Base-by-base conservation (phyloP, 768 basidiomycete species). In the Rhodosporidiobolus odoratus region DNA sequence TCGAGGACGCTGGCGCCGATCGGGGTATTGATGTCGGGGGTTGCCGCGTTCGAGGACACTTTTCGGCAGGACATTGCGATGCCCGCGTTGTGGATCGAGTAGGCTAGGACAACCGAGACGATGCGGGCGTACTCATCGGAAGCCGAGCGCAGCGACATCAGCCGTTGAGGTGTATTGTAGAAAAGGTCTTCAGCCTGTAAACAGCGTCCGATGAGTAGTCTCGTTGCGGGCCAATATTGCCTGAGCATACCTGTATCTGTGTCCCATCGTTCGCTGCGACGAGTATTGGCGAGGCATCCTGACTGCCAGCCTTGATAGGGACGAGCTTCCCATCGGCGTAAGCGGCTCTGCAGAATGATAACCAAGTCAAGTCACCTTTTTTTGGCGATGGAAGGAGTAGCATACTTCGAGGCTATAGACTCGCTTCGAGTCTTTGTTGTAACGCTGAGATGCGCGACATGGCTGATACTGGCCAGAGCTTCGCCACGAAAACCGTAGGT, bases 401-500 rank as follows among this genome's bases (percentile, higher is more conserved):
- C 93, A 79, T 78, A 96, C 95, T 88, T 96, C 91, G 92, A 97
- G 9, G 92, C 95, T 79, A 89, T 92, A 4, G 83, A 80, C 48
- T 92, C 91, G 0, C 82, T 76, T 77, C 86, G 89, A 0, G 89
- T 92, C 82, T 97, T 98, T 9, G 92, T 96, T n/a, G 90, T 81
- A 16, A 98, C 89, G 25, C 87, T 86, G 65, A 99, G 82, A 78
- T 89, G 90, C 2, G 93, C 88, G 48, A 95, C 91, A 80, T 96
- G 92, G 8, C 92, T 94, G 68, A 99, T 91, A 19, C 92, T 94
- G 4, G 95, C 96, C 58, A 99, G 81, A 0, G 96, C 96, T 81
- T 99, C 96, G 37, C 96, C 95, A 61, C 96, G 86, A 80, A 99
- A 99, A 1, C 96, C 96, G 79, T 97, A 98, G 0, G 95, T 98